Conservation (phyloP, 257 asterid species). For the Nicotiana otophora region DNA sequence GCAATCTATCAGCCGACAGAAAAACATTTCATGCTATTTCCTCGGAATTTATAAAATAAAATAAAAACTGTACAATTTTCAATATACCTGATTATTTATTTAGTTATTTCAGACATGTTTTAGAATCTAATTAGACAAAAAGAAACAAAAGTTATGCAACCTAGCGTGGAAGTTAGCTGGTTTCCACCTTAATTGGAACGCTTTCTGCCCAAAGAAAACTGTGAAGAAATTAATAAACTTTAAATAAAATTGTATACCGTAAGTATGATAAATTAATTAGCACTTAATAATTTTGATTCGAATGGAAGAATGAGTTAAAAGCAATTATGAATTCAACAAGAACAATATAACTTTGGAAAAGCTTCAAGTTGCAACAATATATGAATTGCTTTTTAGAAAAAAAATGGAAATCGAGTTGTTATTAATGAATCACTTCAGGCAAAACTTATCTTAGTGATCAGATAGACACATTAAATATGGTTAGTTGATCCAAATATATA, state of each 20-base stretch:
- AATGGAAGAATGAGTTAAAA: not conserved
- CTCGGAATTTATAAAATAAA: not conserved
- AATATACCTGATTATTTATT: not conserved
- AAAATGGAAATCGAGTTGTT: not conserved
- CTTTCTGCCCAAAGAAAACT: not conserved
- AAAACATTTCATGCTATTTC: slow-evolving; percentile 6
- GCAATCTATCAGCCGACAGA: slow-evolving; percentile 5
- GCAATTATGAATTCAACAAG: not conserved
- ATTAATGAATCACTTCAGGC: not conserved
- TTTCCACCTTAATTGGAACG: not conserved
- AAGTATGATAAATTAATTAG: not conserved
- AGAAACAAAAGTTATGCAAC: not conserved
- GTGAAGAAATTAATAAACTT: not conserved
- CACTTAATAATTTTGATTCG: not conserved
- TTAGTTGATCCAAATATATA: no score
- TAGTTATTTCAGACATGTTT: not conserved
- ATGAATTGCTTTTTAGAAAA: not conserved
- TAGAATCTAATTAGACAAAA: not conserved
- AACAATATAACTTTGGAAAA: not conserved
- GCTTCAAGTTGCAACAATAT: not conserved
- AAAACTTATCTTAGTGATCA: not conserved
- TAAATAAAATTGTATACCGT: not conserved
- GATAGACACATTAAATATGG: not conserved
- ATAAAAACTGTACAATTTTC: not conserved
- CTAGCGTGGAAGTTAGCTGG: not conserved